Base-by-base conservation (phyloP, 345 rosid genomes). In the Trapa bicornis region DNA sequence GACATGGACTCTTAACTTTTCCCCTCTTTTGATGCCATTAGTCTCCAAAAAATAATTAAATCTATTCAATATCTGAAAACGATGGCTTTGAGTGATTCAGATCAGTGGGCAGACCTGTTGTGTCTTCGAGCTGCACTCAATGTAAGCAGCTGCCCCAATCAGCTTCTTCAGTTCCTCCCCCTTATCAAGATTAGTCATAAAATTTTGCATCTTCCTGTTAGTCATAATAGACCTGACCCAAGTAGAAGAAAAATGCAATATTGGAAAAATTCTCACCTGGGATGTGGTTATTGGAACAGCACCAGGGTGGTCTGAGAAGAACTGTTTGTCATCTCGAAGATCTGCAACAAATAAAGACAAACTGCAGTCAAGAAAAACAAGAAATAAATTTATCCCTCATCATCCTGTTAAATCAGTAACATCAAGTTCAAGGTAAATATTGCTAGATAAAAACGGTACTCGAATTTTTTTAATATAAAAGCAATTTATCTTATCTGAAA, bases 151-250 rank as follows among this genome's bases (percentile, higher is more conserved):
- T 43, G 75, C 75, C 3, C 70, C 70, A 47, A 72, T 72, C n/a
- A 72, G 67, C 75, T 72, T 72, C 64, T 61, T 72, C 60, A 72
- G 62, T 61, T 72, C 75, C 66, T 72, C 75, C 22, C 75, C 75
- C 75, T 22, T 72, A 45, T 42, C 68, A 71, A 66, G 45, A 48
- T 13, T 8, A 33, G 4, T 54, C 43, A 47, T 11, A 32, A 63
- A 17, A 33, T 63, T 45, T 32, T 7, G 6, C 35, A 63, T n/a
- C 29, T 47, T 43, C 11, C 33, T 22, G 41, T 65, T 11, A 53
- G 61, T 11, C 14, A 6, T 16, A 29, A 16, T 47, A 33, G 37
- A 62, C 8, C 57, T 53, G 17, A 1, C 35, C 42, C 15, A 37
- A 57, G 22, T 29, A 36, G 42, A 39, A 15, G 37, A 32, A 39